Evolutionary conservation across 805 yeast genomes (phyloP).

Genomic region (Saccharomycopsis vini): DNA sequence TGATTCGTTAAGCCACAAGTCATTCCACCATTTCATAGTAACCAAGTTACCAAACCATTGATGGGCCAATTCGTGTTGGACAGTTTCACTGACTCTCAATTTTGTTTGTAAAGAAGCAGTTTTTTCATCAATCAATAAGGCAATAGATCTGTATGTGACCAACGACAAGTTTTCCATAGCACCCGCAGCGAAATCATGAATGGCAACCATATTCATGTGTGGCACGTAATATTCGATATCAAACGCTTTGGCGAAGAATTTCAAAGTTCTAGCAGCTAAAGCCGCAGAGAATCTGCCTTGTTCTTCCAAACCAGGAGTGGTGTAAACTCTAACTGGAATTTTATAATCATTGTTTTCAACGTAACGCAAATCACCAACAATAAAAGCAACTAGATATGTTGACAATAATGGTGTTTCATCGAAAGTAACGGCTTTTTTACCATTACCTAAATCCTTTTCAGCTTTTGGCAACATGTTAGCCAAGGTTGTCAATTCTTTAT

Average conservation of each 20-base stretch:
- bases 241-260: conserved; percentile 62
- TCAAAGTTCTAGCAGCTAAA: conserved; percentile 65
- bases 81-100: conserved; percentile 76
- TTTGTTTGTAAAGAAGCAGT: conserved; percentile 55
- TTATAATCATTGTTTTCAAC: conserved; percentile 58
- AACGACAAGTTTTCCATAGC: conserved; percentile 88
- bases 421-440: conserved; percentile 48
- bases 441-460: conserved; percentile 35
- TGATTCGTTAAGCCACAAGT: conserved; percentile 82
- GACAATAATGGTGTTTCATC: conserved; percentile 78
- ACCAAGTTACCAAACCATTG: conserved; percentile 90
- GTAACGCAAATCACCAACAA: conserved; percentile 70
- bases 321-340: conserved; percentile 72
- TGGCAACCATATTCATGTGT: conserved; percentile 73
- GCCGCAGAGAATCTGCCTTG: conserved; percentile 69
- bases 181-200: conserved; percentile 77
- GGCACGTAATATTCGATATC: conserved; percentile 74
- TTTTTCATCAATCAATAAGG: conserved; percentile 62
- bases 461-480: conserved; percentile 61
- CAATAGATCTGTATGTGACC: conserved; percentile 72
- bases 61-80: conserved; percentile 83
- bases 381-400: conserved; percentile 77
- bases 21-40: conserved; percentile 92
- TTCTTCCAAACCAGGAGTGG: conserved; percentile 68
- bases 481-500: conserved; percentile 46